phyloP scores from a whole-genome alignment of 495 filamentous ascomycete genomes.

The Penicillium egyptiacum region DNA sequence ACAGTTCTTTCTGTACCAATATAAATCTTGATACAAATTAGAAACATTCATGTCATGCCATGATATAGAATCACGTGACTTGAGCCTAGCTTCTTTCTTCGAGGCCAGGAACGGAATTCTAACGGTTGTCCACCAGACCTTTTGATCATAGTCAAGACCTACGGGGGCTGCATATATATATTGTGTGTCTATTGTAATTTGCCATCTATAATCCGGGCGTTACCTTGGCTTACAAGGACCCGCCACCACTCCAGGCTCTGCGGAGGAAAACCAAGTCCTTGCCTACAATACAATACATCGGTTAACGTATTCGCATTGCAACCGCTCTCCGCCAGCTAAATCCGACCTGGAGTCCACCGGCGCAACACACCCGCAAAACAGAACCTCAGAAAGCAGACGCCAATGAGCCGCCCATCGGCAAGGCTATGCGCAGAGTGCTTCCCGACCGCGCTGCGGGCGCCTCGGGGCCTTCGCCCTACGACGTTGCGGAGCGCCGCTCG shows the following conservation, averaged over 20 bases:
- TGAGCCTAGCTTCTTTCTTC: constrained; percentile 20
- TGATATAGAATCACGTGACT: constrained; percentile 32
- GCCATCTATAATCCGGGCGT: neutral
- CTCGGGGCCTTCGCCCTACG: constrained; percentile 23
- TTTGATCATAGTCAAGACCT: neutral
- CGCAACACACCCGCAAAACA: constrained; percentile 5
- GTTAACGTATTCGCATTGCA: constrained; percentile 21
- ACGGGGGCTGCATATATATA: neutral
- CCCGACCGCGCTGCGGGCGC: constrained; percentile 32
- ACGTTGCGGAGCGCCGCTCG: constrained; percentile 18
- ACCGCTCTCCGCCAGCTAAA: constrained; percentile 9
- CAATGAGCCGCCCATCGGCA: constrained; percentile 38
- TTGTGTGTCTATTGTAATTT: neutral
- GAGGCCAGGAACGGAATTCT: neutral
- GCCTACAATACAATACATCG: constrained; percentile 24
- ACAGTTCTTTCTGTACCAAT: neutral
- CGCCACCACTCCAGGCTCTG: neutral
- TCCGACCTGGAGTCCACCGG: neutral
- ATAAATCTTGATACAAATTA: constrained; percentile 1
- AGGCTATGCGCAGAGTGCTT: constrained; percentile 39
- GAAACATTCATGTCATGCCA: neutral
- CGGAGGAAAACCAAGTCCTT: constrained; percentile 26
- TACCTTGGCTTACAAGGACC: neutral
- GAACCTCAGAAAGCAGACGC: neutral
- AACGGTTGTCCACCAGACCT: neutral